Evolutionary conservation across 768 basidiomycete species (phyloP).

Genomic region (Clitopilus hobsonii): DNA sequence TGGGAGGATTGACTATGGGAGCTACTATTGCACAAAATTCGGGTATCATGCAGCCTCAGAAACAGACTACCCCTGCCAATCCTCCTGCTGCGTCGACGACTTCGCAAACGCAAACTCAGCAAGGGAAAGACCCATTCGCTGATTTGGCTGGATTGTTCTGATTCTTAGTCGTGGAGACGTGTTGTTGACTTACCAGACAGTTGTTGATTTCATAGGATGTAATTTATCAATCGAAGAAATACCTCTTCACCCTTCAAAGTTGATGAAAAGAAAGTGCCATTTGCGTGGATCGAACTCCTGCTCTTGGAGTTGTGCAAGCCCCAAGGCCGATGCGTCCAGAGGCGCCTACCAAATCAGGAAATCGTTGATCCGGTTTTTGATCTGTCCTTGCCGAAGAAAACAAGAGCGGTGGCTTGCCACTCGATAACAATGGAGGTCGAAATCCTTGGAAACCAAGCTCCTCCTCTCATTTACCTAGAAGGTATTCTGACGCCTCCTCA

Average conservation of each 20-base stretch:
- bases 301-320: too few relatives aligned
- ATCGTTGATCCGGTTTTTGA: background rate
- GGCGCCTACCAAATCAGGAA: background rate
- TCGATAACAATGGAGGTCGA: too few relatives aligned
- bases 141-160: slow-evolving; percentile 77
- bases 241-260: background rate
- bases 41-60: slow-evolving; percentile 11
- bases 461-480: too few relatives aligned
- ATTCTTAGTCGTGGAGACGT: background rate
- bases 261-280: background rate
- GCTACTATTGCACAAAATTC: slow-evolving; percentile 19
- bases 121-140: slow-evolving; percentile 77
- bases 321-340: background rate
- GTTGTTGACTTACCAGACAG: background rate
- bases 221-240: background rate
- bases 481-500: too few relatives aligned
- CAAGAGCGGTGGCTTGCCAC: too few relatives aligned
- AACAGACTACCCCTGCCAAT: slow-evolving; percentile 10
- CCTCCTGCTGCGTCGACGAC: background rate
- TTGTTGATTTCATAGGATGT: background rate
- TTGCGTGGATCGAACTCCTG: background rate
- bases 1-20: slow-evolving; percentile 15
- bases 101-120: slow-evolving; percentile 22
- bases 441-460: too few relatives aligned
- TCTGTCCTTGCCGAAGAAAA: too few relatives aligned